Conservation (phyloP, 108 stramenopile genomes). For the Thalassiosira profunda region DNA sequence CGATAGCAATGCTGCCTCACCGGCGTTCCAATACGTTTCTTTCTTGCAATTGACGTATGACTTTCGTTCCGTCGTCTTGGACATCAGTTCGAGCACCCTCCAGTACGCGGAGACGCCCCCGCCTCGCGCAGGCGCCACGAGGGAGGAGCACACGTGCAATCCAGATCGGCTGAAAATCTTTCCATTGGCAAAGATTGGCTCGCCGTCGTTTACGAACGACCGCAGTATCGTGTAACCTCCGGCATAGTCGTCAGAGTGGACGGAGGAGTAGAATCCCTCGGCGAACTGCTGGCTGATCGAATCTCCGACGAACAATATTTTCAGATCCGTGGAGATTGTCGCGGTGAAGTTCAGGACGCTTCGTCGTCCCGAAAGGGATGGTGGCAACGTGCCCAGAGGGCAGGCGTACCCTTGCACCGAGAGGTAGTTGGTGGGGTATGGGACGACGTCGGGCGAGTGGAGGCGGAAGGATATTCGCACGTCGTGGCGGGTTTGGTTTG, state of each 20-base stretch:
- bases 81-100: too few relatives aligned
- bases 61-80: too few relatives aligned
- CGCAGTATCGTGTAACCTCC: too few relatives aligned
- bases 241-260: slow-evolving; percentile 40
- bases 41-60: too few relatives aligned
- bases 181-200: too few relatives aligned
- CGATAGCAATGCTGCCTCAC: too few relatives aligned
- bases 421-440: too few relatives aligned
- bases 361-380: too few relatives aligned
- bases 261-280: slow-evolving; percentile 22
- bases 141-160: slow-evolving; percentile 1
- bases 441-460: not conserved
- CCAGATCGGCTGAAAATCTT: slow-evolving; percentile 7
- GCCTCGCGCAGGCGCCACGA: slow-evolving; percentile 16
- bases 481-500: too few relatives aligned
- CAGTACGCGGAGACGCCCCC: slow-evolving; percentile 40
- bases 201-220: too few relatives aligned
- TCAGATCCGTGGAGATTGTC: slow-evolving; percentile 30
- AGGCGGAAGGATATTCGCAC: slow-evolving; percentile 13
- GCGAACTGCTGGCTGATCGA: slow-evolving; percentile 40
- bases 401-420: too few relatives aligned
- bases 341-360: slow-evolving; percentile 39
- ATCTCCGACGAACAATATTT: slow-evolving; percentile 47
- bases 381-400: slow-evolving; percentile 6
- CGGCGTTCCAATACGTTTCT: too few relatives aligned